These are phyloP conservation scores for Licmophora abbreviata DNA, from an alignment of 108 stramenopile species.

Conservation along the genomic window DNA sequence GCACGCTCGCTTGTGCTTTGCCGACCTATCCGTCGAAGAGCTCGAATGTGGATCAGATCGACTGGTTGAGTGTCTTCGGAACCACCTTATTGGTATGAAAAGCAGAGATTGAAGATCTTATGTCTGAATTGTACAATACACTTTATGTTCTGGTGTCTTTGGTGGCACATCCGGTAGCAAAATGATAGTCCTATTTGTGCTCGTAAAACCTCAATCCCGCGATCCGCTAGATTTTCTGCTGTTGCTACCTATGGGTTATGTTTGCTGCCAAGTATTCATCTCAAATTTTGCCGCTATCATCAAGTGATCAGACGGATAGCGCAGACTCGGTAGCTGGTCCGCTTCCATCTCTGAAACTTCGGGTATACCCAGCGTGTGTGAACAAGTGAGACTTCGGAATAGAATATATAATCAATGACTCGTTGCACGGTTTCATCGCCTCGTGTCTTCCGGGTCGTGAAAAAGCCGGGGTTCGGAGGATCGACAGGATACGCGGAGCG, in stretches of 20 bases:
- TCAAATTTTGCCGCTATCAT: conserved; percentile 38
- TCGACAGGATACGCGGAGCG: conserved; percentile 22
- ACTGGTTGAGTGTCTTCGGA: conserved; percentile 21
- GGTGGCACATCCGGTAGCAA: too few species aligned
- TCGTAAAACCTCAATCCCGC: too few species aligned
- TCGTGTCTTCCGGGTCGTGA: conserved; percentile 45
- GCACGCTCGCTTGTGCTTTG: conserved; percentile 58
- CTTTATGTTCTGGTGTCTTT: too few species aligned
- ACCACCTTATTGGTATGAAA: too few species aligned
- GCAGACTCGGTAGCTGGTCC: conserved; percentile 23
- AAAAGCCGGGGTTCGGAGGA: conserved; percentile 8
- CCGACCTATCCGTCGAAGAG: conserved; percentile 34
- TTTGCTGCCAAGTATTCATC: conserved; percentile 5
- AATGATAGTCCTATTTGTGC: too few species aligned
- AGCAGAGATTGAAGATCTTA: too few species aligned
- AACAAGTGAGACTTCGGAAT: background rate
- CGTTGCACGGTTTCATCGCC: conserved; percentile 21
- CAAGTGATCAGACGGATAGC: conserved; percentile 46
- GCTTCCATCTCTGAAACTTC: conserved; percentile 11
- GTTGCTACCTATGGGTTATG: too few species aligned
- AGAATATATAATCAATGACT: conserved; percentile 51
- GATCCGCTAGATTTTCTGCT: too few species aligned
- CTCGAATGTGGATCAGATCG: conserved; percentile 19
- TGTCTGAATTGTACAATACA: too few species aligned
- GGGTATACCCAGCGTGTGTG: background rate